phyloP scores from a whole-genome alignment of 2,329 filamentous ascomycete genomes.

The Fusarium neocosmosporiellum region DNA sequence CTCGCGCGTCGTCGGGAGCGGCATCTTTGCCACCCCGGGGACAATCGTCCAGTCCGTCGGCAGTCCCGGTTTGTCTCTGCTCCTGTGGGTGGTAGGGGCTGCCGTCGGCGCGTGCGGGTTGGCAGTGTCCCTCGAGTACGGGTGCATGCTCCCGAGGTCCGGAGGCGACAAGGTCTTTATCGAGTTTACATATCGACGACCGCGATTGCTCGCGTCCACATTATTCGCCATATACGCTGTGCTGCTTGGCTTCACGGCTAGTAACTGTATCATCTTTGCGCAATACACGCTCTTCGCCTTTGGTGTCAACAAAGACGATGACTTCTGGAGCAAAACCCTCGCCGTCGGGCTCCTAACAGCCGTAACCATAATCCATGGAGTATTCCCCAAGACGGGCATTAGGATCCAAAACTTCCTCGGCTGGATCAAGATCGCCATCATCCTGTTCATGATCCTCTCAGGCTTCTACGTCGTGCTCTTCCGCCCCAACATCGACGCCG shows the following conservation, averaged over 20 bases:
- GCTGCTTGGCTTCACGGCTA: constrained; percentile 74
- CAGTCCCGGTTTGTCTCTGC: constrained; percentile 71
- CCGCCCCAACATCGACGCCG: constrained; percentile 42
- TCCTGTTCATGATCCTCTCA: constrained; percentile 70
- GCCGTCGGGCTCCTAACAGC: constrained; percentile 66
- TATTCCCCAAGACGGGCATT: constrained; percentile 67
- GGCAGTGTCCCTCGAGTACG: constrained; percentile 73
- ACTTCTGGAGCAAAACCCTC: constrained; percentile 64
- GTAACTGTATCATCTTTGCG: constrained; percentile 77
- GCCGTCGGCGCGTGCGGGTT: constrained; percentile 71
- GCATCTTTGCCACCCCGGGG: constrained; percentile 78
- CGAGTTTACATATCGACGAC: constrained; percentile 73
- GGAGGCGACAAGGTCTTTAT: constrained; percentile 78
- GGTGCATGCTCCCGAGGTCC: constrained; percentile 76
- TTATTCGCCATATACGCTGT: constrained; percentile 73
- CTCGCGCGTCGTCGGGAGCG: constrained; percentile 75
- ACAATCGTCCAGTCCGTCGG: constrained; percentile 74
- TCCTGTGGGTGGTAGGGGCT: constrained; percentile 73
- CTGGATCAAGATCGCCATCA: constrained; percentile 71
- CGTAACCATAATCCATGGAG: constrained; percentile 69
- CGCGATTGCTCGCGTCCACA: constrained; percentile 72
- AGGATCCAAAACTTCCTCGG: constrained; percentile 70
- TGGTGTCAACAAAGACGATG: constrained; percentile 60
- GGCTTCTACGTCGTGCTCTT: constrained; percentile 69
- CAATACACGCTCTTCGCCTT: constrained; percentile 72